Evolutionary conservation across 805 yeast species (phyloP).

Genomic region (Wickerhamiella musiphila): DNA sequence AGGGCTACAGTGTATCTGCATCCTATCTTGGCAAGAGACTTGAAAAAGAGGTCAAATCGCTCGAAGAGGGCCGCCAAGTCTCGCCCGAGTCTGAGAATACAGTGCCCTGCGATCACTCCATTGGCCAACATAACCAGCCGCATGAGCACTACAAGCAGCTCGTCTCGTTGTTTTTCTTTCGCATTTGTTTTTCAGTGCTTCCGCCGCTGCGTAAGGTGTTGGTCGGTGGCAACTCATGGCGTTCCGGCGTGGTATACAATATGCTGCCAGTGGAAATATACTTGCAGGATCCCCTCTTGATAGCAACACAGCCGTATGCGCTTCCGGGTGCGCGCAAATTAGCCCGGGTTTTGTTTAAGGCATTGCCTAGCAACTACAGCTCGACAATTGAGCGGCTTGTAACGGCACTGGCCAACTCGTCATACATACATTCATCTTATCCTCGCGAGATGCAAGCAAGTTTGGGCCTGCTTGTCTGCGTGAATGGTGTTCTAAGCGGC

Average conservation of each 20-base stretch:
- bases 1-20: too few species aligned
- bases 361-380: conserved; percentile 47
- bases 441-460: conserved; percentile 63
- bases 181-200: conserved; percentile 32
- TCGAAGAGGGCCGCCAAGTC: too few species aligned
- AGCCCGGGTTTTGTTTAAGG: conserved; percentile 33
- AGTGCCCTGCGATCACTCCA: too few species aligned
- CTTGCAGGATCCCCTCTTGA: conserved; percentile 48
- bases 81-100: too few species aligned
- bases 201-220: conserved; percentile 45
- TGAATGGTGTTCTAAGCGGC: conserved; percentile 59
- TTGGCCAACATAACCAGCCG: too few species aligned
- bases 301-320: conserved; percentile 57
- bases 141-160: too few species aligned
- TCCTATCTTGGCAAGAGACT: too few species aligned
- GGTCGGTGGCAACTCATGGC: conserved; percentile 60
- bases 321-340: conserved; percentile 46
- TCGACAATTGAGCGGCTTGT: conserved; percentile 41
- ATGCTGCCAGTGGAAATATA: conserved; percentile 40
- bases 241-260: conserved; percentile 59
- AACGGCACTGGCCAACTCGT: conserved; percentile 55
- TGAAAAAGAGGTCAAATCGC: too few species aligned
- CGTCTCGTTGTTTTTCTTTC: too few species aligned
- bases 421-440: conserved; percentile 61
- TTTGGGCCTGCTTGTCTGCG: conserved; percentile 54